Conservation (phyloP, 768 basidiomycete genomes). For the Amylocystis lapponica region DNA sequence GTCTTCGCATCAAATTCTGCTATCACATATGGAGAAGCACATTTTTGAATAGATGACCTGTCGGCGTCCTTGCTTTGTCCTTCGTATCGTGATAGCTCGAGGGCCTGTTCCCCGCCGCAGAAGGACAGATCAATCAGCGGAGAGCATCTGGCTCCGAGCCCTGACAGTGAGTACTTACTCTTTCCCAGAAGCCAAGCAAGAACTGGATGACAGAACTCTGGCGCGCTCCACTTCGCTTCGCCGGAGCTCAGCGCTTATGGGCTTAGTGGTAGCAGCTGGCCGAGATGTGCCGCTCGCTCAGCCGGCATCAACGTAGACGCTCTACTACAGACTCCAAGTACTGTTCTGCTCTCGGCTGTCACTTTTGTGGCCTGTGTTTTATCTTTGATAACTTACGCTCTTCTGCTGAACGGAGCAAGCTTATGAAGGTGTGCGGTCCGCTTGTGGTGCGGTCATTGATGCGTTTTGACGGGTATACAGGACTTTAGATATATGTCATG, state of each 20-base stretch:
- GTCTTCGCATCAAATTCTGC: slow-evolving; percentile 95
- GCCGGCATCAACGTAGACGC: slow-evolving; percentile 90
- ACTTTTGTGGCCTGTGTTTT: slow-evolving; percentile 64
- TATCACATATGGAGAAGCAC: slow-evolving; percentile 96
- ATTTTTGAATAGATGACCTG: slow-evolving; percentile 89
- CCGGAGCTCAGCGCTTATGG: slow-evolving; percentile 92
- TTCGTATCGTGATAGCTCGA: neutral
- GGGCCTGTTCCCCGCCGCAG: slow-evolving; percentile 39
- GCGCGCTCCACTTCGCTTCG: slow-evolving; percentile 96
- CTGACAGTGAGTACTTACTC: too few species aligned
- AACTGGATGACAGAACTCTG: slow-evolving; percentile 89
- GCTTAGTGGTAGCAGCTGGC: slow-evolving; percentile 92
- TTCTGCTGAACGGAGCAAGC: too few species aligned
- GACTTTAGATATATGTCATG: too few species aligned
- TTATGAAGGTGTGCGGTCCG: too few species aligned
- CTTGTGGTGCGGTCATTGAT: too few species aligned
- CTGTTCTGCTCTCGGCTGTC: too few species aligned
- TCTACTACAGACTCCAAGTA: slow-evolving; percentile 94
- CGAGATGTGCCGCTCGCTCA: slow-evolving; percentile 99
- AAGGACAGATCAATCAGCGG: slow-evolving; percentile 73
- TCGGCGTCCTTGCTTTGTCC: slow-evolving; percentile 32
- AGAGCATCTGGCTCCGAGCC: slow-evolving; percentile 81
- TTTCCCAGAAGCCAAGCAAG: slow-evolving; percentile 77
- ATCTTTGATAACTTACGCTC: too few species aligned
- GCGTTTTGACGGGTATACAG: too few species aligned